These are phyloP conservation scores for Capsicum rhomboideum DNA, from an alignment of 257 asterid species.

Conservation along the genomic window DNA sequence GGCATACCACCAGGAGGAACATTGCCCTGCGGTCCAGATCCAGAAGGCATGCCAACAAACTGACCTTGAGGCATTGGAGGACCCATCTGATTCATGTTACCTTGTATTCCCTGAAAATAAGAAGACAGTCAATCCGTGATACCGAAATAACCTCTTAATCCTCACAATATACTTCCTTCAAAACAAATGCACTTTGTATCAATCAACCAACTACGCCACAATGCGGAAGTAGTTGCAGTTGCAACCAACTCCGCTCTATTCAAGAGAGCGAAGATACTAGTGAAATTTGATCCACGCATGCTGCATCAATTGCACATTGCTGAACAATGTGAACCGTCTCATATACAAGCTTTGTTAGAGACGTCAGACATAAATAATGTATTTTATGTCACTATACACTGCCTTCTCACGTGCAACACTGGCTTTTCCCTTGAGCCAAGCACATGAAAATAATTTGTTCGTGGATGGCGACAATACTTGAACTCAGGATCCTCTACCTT, in stretches of 20 bases:
- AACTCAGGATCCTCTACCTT: not conserved
- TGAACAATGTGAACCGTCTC: not conserved
- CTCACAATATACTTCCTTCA: not conserved
- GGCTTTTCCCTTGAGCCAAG: not conserved
- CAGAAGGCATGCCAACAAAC: constrained; percentile 70
- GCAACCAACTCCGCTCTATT: not conserved
- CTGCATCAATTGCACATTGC: not conserved
- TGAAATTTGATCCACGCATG: not conserved
- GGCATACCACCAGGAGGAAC: constrained; percentile 50
- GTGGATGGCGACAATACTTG: not conserved
- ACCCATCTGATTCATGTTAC: constrained; percentile 76
- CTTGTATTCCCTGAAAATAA: constrained; percentile 50
- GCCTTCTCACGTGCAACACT: not conserved
- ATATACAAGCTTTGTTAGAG: not conserved
- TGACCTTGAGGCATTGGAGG: constrained; percentile 79
- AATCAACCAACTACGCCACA: not conserved
- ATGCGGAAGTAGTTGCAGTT: not conserved
- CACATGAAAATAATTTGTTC: not conserved
- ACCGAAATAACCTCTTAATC: not conserved
- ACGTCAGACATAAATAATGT: not conserved
- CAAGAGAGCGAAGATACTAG: not conserved
- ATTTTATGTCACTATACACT: not conserved
- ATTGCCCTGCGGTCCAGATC: constrained; percentile 65
- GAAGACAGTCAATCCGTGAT: constrained; percentile 9
- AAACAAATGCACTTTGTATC: not conserved